Conservation (phyloP, 1,284 basidiomycete species). For the Boletus mariae region DNA sequence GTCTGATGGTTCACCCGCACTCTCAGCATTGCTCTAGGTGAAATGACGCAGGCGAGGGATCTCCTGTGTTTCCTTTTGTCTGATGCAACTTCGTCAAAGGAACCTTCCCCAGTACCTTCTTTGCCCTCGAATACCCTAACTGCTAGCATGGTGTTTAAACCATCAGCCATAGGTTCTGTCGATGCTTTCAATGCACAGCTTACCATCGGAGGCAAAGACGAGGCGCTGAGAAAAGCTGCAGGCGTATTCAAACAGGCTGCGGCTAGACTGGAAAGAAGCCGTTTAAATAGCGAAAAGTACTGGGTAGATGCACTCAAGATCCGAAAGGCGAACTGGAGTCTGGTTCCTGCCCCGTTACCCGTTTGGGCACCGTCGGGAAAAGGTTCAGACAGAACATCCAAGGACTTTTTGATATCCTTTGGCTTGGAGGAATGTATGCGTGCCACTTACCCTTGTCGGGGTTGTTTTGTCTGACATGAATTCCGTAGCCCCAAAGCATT, state of each 20-base stretch:
- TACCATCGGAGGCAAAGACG: constrained; percentile 71
- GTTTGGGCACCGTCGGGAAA: constrained; percentile 63
- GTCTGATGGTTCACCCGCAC: constrained; percentile 15
- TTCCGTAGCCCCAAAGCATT: constrained; percentile 53
- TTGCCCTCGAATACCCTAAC: constrained; percentile 44
- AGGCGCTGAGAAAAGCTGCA: constrained; percentile 67
- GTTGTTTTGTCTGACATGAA: constrained; percentile 3
- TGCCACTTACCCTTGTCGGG: constrained; percentile 7
- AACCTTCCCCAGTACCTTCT: constrained; percentile 21
- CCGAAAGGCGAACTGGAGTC: constrained; percentile 68
- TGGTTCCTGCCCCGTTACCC: constrained; percentile 73
- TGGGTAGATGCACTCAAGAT: constrained; percentile 77
- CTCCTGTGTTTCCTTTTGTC: constrained; percentile 56
- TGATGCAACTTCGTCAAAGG: constrained; percentile 30
- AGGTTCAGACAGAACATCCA: constrained; percentile 71
- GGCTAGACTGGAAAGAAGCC: constrained; percentile 59
- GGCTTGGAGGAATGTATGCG: constrained; percentile 73
- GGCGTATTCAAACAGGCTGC: constrained; percentile 66
- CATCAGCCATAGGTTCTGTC: constrained; percentile 60
- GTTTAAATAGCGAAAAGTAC: constrained; percentile 61
- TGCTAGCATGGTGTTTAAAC: constrained; percentile 62
- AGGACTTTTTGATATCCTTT: constrained; percentile 74
- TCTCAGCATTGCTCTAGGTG: constrained; percentile 64
- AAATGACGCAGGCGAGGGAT: constrained; percentile 73
- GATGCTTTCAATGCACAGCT: constrained; percentile 74